These are phyloP conservation scores for Beta vulgaris DNA, from an alignment of 148 eudicot species.

Conservation along the genomic window DNA sequence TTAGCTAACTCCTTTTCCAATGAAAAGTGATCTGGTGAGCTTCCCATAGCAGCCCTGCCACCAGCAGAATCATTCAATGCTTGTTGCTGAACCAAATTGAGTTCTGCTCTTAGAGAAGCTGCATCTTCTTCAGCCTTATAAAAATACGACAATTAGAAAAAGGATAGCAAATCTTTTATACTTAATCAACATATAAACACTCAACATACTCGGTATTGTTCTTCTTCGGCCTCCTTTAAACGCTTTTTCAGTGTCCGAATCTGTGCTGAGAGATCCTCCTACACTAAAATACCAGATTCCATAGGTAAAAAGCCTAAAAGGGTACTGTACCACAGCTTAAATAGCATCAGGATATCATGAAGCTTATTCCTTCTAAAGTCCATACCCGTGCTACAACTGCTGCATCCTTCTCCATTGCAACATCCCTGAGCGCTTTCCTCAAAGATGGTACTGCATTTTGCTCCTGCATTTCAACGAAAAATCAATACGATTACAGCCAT, in stretches of 20 bases:
- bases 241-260: conserved; percentile 78
- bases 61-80: conserved; percentile 49
- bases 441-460: conserved; percentile 75
- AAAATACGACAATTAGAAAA: conserved; percentile 26
- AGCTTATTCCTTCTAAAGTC: not conserved
- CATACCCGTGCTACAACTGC: conserved; percentile 97
- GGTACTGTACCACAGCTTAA: not conserved
- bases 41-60: conserved; percentile 48
- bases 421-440: conserved; percentile 88
- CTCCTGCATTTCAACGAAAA: conserved; percentile 51
- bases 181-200: not conserved
- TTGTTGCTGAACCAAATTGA: conserved; percentile 84
- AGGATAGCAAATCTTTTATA: not conserved
- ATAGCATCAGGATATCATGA: not conserved
- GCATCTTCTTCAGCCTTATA: conserved; percentile 99
- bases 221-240: conserved; percentile 94
- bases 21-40: conserved; percentile 55
- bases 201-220: conserved; percentile 78
- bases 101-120: conserved; percentile 83
- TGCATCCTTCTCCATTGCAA: conserved; percentile 98
- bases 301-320: conserved; percentile 25
- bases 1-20: conserved; percentile 75
- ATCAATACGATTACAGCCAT: not conserved
- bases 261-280: conserved; percentile 96
- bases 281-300: conserved; percentile 36